phyloP scores from a whole-genome alignment of 768 basidiomycete genomes.

The Tylopilus sp. region DNA sequence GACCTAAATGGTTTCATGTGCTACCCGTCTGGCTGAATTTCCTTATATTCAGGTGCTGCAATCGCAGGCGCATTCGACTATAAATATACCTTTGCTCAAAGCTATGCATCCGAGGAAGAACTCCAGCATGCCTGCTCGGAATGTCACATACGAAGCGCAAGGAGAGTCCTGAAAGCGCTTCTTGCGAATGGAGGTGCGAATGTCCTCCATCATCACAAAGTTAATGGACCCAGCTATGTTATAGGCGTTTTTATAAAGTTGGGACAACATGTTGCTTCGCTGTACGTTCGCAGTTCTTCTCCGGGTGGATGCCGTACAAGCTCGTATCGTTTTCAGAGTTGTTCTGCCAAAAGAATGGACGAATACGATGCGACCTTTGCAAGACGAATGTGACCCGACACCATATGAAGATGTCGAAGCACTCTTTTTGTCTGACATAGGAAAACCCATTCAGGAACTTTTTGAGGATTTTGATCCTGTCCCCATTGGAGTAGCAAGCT shows the following conservation, averaged over 20 bases:
- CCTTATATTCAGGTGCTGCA: constrained; percentile 48
- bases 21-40: not conserved
- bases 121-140: constrained; percentile 56
- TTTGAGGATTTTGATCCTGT: constrained; percentile 83
- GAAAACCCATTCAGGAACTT: constrained; percentile 61
- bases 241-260: constrained; percentile 82
- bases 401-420: constrained; percentile 70
- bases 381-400: constrained; percentile 93
- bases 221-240: constrained; percentile 1
- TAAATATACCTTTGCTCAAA: constrained; percentile 59
- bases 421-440: constrained; percentile 80
- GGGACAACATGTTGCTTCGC: constrained; percentile 84
- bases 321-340: constrained; percentile 29
- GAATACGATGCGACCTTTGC: constrained; percentile 55
- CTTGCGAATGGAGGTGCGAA: constrained; percentile 80
- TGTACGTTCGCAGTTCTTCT: constrained; percentile 35
- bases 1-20: constrained; percentile 19
- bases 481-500: constrained; percentile 93
- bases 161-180: constrained; percentile 75
- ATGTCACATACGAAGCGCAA: constrained; percentile 83
- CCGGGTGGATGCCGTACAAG: constrained; percentile 18
- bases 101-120: constrained; percentile 50
- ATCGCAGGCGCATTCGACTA: constrained; percentile 66
- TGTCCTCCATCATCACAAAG: not conserved
- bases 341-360: constrained; percentile 68